Evolutionary conservation across 257 asterid genomes (phyloP), one percentile per base, ranked within the genome.

Genomic region (Cynanchum wilfordii): DNA sequence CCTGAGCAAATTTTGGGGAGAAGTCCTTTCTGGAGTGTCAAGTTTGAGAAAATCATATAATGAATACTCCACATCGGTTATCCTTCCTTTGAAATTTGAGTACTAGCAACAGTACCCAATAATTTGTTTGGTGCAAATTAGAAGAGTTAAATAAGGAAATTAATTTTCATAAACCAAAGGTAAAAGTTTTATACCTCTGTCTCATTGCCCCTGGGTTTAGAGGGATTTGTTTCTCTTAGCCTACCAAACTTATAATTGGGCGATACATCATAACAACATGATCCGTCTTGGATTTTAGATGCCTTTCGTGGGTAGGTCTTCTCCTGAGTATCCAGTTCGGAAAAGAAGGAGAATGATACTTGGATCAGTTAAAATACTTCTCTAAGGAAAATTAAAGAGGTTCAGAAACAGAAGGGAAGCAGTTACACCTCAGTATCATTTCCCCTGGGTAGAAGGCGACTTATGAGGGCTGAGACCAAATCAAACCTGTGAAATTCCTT

Each of bases 401-500:
- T 30, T 10, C 59, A 49, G 57, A 62, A 72, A 69, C 17, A 72
- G 68, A 78, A 78, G 81, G 71, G 51, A 69, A 27, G 47, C 20
- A 68, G 71, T 68, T 87, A 45, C 82, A 92, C 96, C 75, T 78
- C 74, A 29, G 55, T 76, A 73, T 73, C 82, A 7, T 81, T 77
- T 76, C 72, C 75, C 77, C 77, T 77, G 54, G 89, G 91, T 63
- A 80, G 74, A 76, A 90, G 81, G 65, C 91, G 91, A 69, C 71
- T 69, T 67, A 87, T 67, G 80, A 87, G 93, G 25, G 74, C 70
- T 51, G 95, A 75, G 77, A 87, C 86, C 82, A 85, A 78, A 86
- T 89, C 90, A 69, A 74, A 73, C 94, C 96, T 92, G 96, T 70
- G 75, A 76, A 73, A 68, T 76, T 59, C 66, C 59, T 17, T 68